A percentile compares a stretch with the other conserved stretches of the same genome.
phyloP scores from a whole-genome alignment of 1,284 basidiomycete genomes.

The Apiotrichum mycotoxinovorans region DNA sequence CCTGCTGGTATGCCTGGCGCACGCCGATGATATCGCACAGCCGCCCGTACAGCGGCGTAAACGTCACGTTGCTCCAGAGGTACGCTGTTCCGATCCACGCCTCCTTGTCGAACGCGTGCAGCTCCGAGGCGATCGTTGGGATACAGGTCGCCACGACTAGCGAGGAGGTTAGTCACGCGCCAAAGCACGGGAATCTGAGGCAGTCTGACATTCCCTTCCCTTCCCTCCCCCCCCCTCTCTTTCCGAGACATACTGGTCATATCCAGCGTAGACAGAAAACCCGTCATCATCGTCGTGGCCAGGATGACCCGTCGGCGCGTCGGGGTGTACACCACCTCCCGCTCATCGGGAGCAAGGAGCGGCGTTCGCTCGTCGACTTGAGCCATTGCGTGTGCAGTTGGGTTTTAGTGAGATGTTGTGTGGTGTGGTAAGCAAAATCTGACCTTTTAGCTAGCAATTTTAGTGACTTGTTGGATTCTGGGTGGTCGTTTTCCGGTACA shows the following conservation, averaged over 20 bases:
- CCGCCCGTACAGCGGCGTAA: constrained; percentile 34
- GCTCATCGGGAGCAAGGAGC: constrained; percentile 5
- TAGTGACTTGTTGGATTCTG: too few relatives aligned
- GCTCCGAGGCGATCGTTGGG: constrained; percentile 29
- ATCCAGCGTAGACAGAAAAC: constrained; percentile 27
- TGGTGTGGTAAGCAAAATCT: too few relatives aligned
- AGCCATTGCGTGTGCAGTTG: too few relatives aligned
- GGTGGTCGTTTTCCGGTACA: too few relatives aligned
- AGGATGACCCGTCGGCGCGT: constrained; percentile 22
- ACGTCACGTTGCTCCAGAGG: constrained; percentile 31
- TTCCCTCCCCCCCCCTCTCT: too few relatives aligned
- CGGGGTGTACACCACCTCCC: constrained; percentile 2
- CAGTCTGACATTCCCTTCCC: too few relatives aligned
- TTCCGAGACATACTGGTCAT: constrained; percentile 23
- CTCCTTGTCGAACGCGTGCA: constrained; percentile 27
- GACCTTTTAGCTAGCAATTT: too few relatives aligned
- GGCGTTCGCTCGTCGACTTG: constrained; percentile 14
- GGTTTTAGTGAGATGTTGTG: too few relatives aligned
- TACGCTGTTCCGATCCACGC: constrained; percentile 37
- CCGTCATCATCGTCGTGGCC: constrained; percentile 22
- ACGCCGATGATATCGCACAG: constrained; percentile 31
- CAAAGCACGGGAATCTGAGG: neutral
- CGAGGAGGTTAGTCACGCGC: neutral
- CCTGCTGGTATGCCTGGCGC: constrained; percentile 24
- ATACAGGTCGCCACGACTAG: constrained; percentile 35